Base-by-base conservation (phyloP, 1,284 basidiomycete genomes). In the Apiotrichum domesticum region DNA sequence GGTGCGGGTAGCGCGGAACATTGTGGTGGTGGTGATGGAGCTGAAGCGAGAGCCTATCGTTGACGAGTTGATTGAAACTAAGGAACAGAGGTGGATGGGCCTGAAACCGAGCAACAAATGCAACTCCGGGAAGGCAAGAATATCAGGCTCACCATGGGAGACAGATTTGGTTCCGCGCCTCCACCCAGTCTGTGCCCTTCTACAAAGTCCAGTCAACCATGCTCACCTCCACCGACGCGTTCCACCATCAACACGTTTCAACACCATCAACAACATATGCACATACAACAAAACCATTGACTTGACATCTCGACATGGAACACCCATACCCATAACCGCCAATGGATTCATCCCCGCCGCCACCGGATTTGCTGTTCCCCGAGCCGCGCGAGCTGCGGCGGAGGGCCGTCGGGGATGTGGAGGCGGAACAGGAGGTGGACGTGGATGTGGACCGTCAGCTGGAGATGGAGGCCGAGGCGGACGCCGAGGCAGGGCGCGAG, bases 1-100 rank as follows among this genome's bases (percentile, higher is more conserved):
- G 60, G 88, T 85, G 59, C 87, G 85, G 50, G 86, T 85, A 63
- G 85, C 77, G 71, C 89, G 86, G 67, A 92, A 83, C 89, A 92
- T 92, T 67, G 65, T 64, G 54, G 52, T 14, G 21, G 45, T 49
- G 37, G 11, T 32, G 35, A 48, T 14, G 50, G 21, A 10, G 40
- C 14, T 35, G 15, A 39, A 42, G 46, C 34, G 34, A 15, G 32
- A 4, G 4, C 21, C 9, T 29, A 5, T 9, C n/a, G 46, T 5
- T 11, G 37, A n/a, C 34, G 13, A 35, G 7, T 6, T 6, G 4
- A 34, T 7, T 39, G 13, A 13, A 8, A 8, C 8, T 39, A 8
- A 7, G 37, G 13, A 39, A 13, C 6, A 35, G 41, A 29, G 48
- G 58, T 52, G 44, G 40, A 40, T 59, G 46, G 59, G 56, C 46